Base-by-base conservation (phyloP, 2,329 filamentous ascomycete genomes). In the Clonostachys chloroleuca region DNA sequence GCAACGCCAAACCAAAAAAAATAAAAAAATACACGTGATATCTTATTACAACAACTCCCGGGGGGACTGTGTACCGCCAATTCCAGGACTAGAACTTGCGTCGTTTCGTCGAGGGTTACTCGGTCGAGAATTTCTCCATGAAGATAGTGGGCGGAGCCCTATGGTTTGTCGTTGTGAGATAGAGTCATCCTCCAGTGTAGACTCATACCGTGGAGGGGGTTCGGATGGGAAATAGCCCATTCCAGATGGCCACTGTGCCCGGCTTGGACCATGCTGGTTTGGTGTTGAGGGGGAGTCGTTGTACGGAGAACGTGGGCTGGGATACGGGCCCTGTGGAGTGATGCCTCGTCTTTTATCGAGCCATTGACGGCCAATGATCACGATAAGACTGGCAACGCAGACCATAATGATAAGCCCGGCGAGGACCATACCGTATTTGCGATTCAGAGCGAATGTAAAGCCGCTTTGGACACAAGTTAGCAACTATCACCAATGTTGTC, bases 371-470 rank as follows among this genome's bases (percentile, higher is more conserved):
- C 60, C 58, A 41, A 64, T 56, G 45, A 62, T 64, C 41, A 67
- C 58, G 45, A 69, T 53, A 18, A 76, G 53, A 43, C 73, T 59
- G 34, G 65, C 60, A 6, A 77, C 60, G 50, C 72, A 59, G 36
- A 74, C 44, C 42, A 75, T 61, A 43, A 79, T 60, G 34, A 78
- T 60, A 34, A 78, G 57, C 20, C 67, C 72, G 9, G 72, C 67
- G n/a, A 80, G 68, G 34, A 74, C 65, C 54, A 69, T 72, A 51
- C 73, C 67, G 49, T 70, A 73, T 42, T 59, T 61, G n/a, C 66
- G 55, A 46, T 76, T 75, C 13, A 74, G 63, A 4, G 81, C 79
- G 45, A 84, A 75, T 0, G 70, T 68, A 57, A 84, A 83, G 20
- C 82, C 82, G 6, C 77, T 80, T 43, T 9, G 34, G 43, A 40